These are phyloP conservation scores for Ligustrum vulgare DNA, from an alignment of 257 asterid species.

Conservation along the genomic window DNA sequence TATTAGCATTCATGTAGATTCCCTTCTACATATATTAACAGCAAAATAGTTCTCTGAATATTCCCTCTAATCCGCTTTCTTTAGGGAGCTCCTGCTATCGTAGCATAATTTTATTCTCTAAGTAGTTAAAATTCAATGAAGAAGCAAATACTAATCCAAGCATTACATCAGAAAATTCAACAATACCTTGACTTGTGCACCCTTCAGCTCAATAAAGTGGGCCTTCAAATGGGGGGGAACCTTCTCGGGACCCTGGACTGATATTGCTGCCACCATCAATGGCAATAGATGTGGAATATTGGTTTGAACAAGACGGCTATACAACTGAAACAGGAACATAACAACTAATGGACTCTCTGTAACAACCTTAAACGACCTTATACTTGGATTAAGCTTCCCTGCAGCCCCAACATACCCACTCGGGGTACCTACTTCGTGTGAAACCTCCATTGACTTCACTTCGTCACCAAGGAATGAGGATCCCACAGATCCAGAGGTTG, in stretches of 20 bases:
- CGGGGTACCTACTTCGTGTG: conserved; percentile 68
- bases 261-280: conserved; percentile 90
- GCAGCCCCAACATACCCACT: conserved; percentile 56
- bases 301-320: conserved; percentile 93
- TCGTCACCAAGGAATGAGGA: conserved; percentile 79
- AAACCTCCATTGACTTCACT: conserved; percentile 69
- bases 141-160: conserved; percentile 18
- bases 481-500: conserved; percentile 59
- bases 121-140: conserved; percentile 5
- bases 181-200: conserved; percentile 95
- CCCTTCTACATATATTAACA: background rate
- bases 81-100: background rate
- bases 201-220: conserved; percentile 92
- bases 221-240: conserved; percentile 81
- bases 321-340: conserved; percentile 96
- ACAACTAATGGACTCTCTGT: conserved; percentile 99
- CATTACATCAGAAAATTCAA: conserved; percentile 4
- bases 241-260: conserved; percentile 96
- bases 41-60: background rate
- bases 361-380: conserved; percentile 94
- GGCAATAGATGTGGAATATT: conserved; percentile 94
- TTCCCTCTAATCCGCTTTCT: background rate
- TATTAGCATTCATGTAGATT: background rate
- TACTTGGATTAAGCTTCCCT: conserved; percentile 96
- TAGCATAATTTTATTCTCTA: background rate